Conservation (phyloP, 75 land plant genomes). For the Cunninghamia lanceolata region DNA sequence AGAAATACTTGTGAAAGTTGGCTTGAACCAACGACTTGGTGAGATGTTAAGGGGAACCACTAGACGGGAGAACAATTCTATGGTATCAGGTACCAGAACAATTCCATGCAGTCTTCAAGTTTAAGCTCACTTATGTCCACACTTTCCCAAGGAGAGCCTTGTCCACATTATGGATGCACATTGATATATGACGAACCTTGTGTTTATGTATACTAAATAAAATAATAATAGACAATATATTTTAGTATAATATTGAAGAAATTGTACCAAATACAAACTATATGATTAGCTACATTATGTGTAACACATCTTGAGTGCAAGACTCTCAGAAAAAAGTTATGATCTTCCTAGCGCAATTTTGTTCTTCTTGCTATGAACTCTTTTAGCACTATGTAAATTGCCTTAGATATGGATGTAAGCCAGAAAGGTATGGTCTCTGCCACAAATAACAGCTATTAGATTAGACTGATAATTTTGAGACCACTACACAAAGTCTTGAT, state of each 20-base stretch:
- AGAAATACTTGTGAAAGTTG: not conserved
- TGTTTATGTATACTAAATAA: not conserved
- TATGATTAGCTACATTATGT: not conserved
- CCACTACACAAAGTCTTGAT: not conserved
- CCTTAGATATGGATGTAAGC: not conserved
- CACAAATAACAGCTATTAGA: not conserved
- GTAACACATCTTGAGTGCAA: not conserved
- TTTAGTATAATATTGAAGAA: not conserved
- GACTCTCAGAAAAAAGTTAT: not conserved
- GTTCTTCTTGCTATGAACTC: not conserved
- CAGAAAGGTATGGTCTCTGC: not conserved
- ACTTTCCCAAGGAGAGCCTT: not conserved
- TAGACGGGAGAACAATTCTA: not conserved
- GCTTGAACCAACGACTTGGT: slow-evolving; percentile 2
- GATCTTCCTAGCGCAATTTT: not conserved
- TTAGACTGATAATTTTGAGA: not conserved
- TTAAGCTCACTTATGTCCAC: not conserved
- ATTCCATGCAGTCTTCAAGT: not conserved
- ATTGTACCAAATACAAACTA: not conserved
- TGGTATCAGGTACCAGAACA: not conserved
- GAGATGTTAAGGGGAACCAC: not conserved
- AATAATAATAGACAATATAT: not conserved
- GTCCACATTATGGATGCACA: not conserved
- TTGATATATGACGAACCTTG: not conserved
- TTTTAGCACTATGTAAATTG: not conserved